phyloP scores from a whole-genome alignment of 2,329 filamentous ascomycete species.

The Neocucurbitaria cava region DNA sequence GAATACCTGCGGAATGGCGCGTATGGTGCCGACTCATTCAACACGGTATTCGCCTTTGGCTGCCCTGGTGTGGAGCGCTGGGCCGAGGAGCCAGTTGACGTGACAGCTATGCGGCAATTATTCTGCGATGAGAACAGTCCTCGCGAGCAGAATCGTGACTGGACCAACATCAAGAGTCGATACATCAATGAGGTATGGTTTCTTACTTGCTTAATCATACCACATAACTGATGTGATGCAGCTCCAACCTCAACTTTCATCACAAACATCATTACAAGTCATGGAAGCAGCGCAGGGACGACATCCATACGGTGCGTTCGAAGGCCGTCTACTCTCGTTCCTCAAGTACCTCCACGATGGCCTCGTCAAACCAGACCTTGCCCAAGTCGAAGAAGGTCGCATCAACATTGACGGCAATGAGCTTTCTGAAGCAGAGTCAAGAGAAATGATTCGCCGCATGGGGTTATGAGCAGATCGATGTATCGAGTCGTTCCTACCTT shows the following conservation, averaged over 20 bases:
- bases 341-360: slow-evolving; percentile 53
- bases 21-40: slow-evolving; percentile 46
- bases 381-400: slow-evolving; percentile 59
- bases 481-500: neutral
- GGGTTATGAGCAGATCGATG: slow-evolving; percentile 23
- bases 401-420: slow-evolving; percentile 43
- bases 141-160: slow-evolving; percentile 41
- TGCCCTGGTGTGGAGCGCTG: slow-evolving; percentile 34
- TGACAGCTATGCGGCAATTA: slow-evolving; percentile 42
- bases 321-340: slow-evolving; percentile 50
- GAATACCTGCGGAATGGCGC: slow-evolving; percentile 53
- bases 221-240: slow-evolving; percentile 9
- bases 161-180: slow-evolving; percentile 45
- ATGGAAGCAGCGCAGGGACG: slow-evolving; percentile 37
- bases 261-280: slow-evolving; percentile 27
- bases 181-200: slow-evolving; percentile 40
- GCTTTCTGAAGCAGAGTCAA: slow-evolving; percentile 38
- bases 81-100: slow-evolving; percentile 31
- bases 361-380: slow-evolving; percentile 56
- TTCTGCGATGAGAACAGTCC: slow-evolving; percentile 43
- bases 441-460: slow-evolving; percentile 44
- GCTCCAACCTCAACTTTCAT: slow-evolving; percentile 27
- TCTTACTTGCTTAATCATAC: neutral
- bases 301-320: slow-evolving; percentile 49
- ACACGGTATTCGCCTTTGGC: slow-evolving; percentile 57